A percentile compares a stretch with the other conserved stretches of the same genome.
phyloP scores from a whole-genome alignment of 2,329 filamentous ascomycete species.

The Cercospora janseana region DNA sequence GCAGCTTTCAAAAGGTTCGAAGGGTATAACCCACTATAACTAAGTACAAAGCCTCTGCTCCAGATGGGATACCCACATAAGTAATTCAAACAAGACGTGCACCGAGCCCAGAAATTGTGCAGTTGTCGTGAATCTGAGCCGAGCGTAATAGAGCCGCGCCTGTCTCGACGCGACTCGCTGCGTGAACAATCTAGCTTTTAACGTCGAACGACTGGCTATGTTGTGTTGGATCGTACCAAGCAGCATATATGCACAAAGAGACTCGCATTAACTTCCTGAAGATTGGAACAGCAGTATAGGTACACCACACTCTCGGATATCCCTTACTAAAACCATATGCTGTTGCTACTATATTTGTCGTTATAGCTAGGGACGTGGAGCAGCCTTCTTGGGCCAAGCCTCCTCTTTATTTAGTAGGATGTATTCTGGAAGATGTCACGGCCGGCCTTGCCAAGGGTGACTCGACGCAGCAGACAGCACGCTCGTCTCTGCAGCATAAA shows the following conservation, averaged over 20 bases:
- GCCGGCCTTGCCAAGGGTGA: background rate
- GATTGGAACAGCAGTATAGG: background rate
- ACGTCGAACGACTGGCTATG: background rate
- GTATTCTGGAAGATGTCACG: conserved; percentile 4
- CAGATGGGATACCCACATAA: background rate
- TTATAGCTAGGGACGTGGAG: conserved; percentile 2
- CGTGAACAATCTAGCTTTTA: conserved; percentile 1
- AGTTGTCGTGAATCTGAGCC: background rate
- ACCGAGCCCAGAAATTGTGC: background rate
- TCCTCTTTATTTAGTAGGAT: background rate
- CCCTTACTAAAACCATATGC: background rate
- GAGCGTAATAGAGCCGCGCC: conserved; percentile 2
- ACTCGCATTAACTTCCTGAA: conserved; percentile 6
- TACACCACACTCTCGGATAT: background rate
- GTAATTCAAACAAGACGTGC: conserved; percentile 1
- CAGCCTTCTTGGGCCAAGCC: background rate
- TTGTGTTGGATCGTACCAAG: conserved; percentile 5
- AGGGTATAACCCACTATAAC: background rate
- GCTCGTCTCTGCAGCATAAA: conserved; percentile 2
- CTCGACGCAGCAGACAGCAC: conserved; percentile 1
- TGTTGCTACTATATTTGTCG: conserved; percentile 5
- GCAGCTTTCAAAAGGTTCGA: conserved; percentile 3
- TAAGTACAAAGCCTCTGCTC: background rate
- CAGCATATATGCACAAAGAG: background rate
- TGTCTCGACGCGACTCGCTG: background rate